Conservation (phyloP, 2,329 filamentous ascomycete species). For the Teratosphaeriaceae sp. region DNA sequence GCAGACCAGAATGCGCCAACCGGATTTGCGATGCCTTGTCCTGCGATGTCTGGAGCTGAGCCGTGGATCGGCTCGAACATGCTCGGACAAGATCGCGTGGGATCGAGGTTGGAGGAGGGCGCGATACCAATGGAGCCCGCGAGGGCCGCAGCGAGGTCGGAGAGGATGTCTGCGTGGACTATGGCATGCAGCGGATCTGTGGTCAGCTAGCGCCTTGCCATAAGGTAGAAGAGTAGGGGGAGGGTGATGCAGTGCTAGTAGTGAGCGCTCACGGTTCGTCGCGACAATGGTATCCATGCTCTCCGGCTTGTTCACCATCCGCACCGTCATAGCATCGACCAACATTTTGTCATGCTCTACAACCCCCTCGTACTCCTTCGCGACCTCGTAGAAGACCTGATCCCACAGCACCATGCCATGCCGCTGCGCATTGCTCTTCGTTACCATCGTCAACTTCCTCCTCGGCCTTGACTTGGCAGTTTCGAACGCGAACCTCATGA, state of each 20-base stretch:
- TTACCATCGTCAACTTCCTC: conserved; percentile 45
- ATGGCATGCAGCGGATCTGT: no score
- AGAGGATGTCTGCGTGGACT: conserved; percentile 42
- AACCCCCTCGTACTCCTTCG: conserved; percentile 40
- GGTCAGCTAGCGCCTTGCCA: no score
- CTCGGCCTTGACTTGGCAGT: conserved; percentile 36
- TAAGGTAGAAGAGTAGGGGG: no score
- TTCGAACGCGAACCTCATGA: conserved; percentile 44
- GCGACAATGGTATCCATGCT: conserved; percentile 43
- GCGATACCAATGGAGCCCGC: conserved; percentile 68
- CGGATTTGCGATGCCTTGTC: conserved; percentile 57
- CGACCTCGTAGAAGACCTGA: conserved; percentile 40
- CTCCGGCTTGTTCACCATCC: conserved; percentile 42
- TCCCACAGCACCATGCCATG: conserved; percentile 47
- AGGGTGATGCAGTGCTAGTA: not conserved
- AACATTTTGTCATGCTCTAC: conserved; percentile 43
- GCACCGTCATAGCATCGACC: conserved; percentile 44
- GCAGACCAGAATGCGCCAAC: conserved; percentile 64
- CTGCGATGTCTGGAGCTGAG: conserved; percentile 58
- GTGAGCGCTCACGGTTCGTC: conserved; percentile 41
- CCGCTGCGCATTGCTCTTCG: conserved; percentile 43
- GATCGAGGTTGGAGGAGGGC: conserved; percentile 63
- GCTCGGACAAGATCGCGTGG: conserved; percentile 51
- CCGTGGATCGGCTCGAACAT: conserved; percentile 61
- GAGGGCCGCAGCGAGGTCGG: conserved; percentile 62